Evolutionary conservation across 805 yeast genomes (phyloP), one percentile per base, ranked within the genome.

Genomic region (Nakazawaea siamensis): DNA sequence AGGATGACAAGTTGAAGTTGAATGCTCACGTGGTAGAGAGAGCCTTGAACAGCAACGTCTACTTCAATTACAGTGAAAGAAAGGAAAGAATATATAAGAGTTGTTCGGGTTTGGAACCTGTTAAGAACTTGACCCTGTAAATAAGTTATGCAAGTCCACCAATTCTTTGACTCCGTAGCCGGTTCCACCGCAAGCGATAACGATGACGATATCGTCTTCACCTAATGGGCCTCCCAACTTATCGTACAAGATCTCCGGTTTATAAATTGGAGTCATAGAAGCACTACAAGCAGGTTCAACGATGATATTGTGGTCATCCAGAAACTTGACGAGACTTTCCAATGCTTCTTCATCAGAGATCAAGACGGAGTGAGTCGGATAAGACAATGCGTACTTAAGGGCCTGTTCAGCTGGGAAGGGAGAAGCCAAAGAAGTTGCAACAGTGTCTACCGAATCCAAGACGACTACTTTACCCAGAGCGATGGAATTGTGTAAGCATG

Each of bases 201-300:
- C 57, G 4, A 76, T 66, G 2, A 76, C 55, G 8, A 70, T 57
- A 34, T 62, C 66, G 26, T 66, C 70, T 29, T 71, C 70, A 9
- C 49, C 34, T 4, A 46, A 26, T 31, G 69, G 45, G 27, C 52
- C 40, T 3, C 50, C 50, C 33, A 55, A 48, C 16, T 41, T 31
- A 15, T 55, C 38, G 18, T 43, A 39, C 25, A 67, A 40, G 16
- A 56, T 37, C 4, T 49, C 53, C 10, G 55, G 53, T 30, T 64
- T 49, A 45, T 66, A 70, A n/a, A 65, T 68, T 14, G 75, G 62
- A 16, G 78, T 67, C 19, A 80, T 50, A 0, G 84, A 73, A 2
- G 82, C 82, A 3, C 85, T 85, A 52, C 86, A 80, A 1, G 86
- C 86, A 0, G 85, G 85, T 50, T 80, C 86, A 0, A 76, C 70